These are phyloP conservation scores for Zymoseptoria crescenta DNA, from an alignment of 2,329 filamentous ascomycete species.

Conservation along the genomic window DNA sequence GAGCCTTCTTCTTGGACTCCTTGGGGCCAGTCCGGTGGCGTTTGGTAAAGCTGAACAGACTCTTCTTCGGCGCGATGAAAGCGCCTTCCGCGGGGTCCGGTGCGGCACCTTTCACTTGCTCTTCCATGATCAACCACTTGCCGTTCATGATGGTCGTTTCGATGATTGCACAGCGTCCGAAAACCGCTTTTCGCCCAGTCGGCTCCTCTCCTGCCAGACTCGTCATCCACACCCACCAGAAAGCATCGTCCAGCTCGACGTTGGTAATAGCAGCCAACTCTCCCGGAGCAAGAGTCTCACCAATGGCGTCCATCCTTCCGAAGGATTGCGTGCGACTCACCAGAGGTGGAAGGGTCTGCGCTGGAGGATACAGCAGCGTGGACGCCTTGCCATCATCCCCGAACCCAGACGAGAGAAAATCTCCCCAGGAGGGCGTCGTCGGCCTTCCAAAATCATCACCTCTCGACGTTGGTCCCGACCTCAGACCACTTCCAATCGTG, in stretches of 20 bases:
- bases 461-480: slow-evolving; percentile 59
- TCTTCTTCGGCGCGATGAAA: slow-evolving; percentile 93
- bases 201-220: slow-evolving; percentile 90
- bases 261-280: slow-evolving; percentile 87
- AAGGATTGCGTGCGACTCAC: slow-evolving; percentile 14
- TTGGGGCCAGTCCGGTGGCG: slow-evolving; percentile 62
- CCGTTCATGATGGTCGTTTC: slow-evolving; percentile 77
- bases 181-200: slow-evolving; percentile 75
- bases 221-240: slow-evolving; percentile 99
- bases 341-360: slow-evolving; percentile 84
- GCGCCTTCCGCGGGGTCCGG: slow-evolving; percentile 75
- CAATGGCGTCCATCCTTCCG: slow-evolving; percentile 42
- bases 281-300: slow-evolving; percentile 74
- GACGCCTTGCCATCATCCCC: slow-evolving; percentile 52
- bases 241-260: slow-evolving; percentile 85
- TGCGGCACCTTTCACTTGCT: slow-evolving; percentile 89
- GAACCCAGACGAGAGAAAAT: slow-evolving; percentile 92
- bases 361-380: slow-evolving; percentile 72
- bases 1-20: slow-evolving; percentile 58
- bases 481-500: slow-evolving; percentile 43
- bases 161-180: slow-evolving; percentile 85
- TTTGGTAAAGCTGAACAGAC: slow-evolving; percentile 68
- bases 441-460: slow-evolving; percentile 65
- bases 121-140: slow-evolving; percentile 90
- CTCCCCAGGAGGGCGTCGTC: slow-evolving; percentile 95